Percentiles rank a stretch among this genome's conserved stretches.
phyloP scores from a whole-genome alignment of 306 rosid species.

The Cicer chorassanicum region DNA sequence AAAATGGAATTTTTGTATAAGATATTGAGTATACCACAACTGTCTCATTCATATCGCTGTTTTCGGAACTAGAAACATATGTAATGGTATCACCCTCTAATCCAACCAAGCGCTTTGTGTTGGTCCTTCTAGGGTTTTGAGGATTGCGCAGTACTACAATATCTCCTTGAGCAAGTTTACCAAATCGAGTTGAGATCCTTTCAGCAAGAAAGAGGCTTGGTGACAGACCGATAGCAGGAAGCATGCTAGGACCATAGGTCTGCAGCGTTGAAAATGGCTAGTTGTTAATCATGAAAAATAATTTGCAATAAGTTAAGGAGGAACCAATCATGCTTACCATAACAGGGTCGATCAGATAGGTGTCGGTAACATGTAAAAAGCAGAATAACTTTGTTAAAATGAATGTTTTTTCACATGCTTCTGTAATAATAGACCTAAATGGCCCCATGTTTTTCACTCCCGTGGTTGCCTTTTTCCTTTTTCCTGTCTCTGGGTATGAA shows the following conservation, averaged over 20 bases:
- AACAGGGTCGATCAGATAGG: constrained; percentile 46
- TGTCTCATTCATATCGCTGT: constrained; percentile 54
- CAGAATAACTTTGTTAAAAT: constrained; percentile 46
- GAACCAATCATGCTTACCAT: constrained; percentile 45
- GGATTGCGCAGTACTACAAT: constrained; percentile 64
- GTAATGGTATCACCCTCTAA: constrained; percentile 75
- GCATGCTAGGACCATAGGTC: constrained; percentile 86
- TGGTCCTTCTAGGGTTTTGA: constrained; percentile 48
- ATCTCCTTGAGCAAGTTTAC: constrained; percentile 60
- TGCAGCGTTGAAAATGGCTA: constrained; percentile 47
- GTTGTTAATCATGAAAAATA: constrained; percentile 15
- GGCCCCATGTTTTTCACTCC: constrained; percentile 24
- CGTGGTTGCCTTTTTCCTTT: constrained; percentile 9
- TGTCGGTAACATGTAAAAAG: constrained; percentile 53
- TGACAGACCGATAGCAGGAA: constrained; percentile 59
- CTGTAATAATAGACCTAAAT: constrained; percentile 40
- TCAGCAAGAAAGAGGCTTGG: constrained; percentile 50
- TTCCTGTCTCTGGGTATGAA: constrained; percentile 14
- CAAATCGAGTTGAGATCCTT: constrained; percentile 59
- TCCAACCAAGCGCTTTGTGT: constrained; percentile 70
- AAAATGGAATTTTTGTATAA: neutral
- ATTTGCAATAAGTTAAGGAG: neutral
- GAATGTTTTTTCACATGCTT: constrained; percentile 43
- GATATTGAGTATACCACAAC: constrained; percentile 61
- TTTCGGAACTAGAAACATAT: constrained; percentile 57